Base-by-base conservation (phyloP, 2,329 filamentous ascomycete genomes). In the Emericellopsis cladophorae region DNA sequence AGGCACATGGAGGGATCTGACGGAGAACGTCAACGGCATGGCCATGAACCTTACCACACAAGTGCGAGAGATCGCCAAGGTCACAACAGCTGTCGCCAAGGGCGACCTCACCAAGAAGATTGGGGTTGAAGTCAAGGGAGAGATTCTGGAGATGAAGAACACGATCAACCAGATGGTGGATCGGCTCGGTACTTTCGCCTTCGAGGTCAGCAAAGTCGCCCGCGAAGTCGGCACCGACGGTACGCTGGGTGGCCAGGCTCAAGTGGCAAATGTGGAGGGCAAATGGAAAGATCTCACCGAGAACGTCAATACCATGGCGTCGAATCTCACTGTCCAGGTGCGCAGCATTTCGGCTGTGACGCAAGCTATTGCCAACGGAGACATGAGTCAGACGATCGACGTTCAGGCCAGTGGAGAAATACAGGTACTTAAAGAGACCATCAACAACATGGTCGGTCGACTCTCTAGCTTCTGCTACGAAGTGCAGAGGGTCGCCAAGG, bases 161-260 rank as follows among this genome's bases (percentile, higher is more conserved):
- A 98, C 90, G 7, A 96, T 96, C 67, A 96, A 96, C 62, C 93
- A 85, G 56, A 96, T 96, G 90, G 92, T 96, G 58, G 90, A 96
- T 61, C 88, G 94, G 53, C 72, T 96, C 36, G 87, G 93, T 51
- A 90, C 90, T 36, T 96, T 96, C 58, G 90, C 90, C 43, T 92
- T 92, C 51, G 89, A 96, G 60, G 90, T 96, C 57, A 95, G 90
- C 59, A 89, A 92, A 59, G 81, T 96, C 48, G 90, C 90, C 38
- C 82, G 87, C 58, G 90, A 96, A 64, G 90, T 96, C 68, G 90
- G 90, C 51, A 96, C 90, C 2, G 90, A 96, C 60, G 90, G 90
- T 49, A 90, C 88, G 38, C 76, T 96, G 33, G 90, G 90, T 51
- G 90, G 90, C 40, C 90, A 96, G 60, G 90, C 90, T 43, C 79